These are phyloP conservation scores for Ogataea ganodermae DNA, from an alignment of 805 yeast genomes.

Conservation along the genomic window DNA sequence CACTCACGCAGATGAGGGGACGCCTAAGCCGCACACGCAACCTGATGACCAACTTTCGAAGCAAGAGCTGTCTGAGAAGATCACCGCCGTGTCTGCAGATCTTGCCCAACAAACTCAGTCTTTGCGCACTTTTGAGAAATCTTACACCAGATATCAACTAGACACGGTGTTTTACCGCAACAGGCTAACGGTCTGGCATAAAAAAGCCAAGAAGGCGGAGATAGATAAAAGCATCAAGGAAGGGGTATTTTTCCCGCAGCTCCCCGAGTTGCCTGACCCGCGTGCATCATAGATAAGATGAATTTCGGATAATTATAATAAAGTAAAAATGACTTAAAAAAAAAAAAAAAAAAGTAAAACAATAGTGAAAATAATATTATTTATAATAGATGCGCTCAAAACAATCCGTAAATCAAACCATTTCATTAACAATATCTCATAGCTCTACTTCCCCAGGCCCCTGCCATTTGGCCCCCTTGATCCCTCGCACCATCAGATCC, in stretches of 20 bases:
- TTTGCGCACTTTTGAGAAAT: conserved; percentile 26
- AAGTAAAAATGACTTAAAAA: no score
- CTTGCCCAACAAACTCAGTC: conserved; percentile 9
- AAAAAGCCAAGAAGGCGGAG: conserved; percentile 36
- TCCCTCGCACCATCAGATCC: conserved; percentile 43
- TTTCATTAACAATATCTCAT: background rate
- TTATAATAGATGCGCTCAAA: conserved; percentile 1
- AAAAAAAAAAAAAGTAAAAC: background rate
- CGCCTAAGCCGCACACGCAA: background rate
- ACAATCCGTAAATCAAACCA: background rate
- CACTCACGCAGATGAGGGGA: conserved; percentile 3
- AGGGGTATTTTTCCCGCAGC: conserved; percentile 44
- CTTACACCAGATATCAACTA: conserved; percentile 42
- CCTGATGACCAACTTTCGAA: conserved; percentile 13
- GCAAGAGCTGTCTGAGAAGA: conserved; percentile 10
- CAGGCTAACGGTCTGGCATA: conserved; percentile 40
- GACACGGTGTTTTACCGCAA: conserved; percentile 43
- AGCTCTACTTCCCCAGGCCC: conserved; percentile 16
- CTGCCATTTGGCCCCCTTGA: conserved; percentile 38
- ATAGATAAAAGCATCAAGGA: conserved; percentile 35
- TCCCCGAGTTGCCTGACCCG: conserved; percentile 5
- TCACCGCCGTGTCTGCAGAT: conserved; percentile 14
- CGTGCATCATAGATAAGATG: background rate
- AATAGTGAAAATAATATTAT: no score
- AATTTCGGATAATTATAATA: no score